These are phyloP conservation scores for Aspergillus homomorphus DNA, from an alignment of 495 filamentous ascomycete species.

Conservation along the genomic window DNA sequence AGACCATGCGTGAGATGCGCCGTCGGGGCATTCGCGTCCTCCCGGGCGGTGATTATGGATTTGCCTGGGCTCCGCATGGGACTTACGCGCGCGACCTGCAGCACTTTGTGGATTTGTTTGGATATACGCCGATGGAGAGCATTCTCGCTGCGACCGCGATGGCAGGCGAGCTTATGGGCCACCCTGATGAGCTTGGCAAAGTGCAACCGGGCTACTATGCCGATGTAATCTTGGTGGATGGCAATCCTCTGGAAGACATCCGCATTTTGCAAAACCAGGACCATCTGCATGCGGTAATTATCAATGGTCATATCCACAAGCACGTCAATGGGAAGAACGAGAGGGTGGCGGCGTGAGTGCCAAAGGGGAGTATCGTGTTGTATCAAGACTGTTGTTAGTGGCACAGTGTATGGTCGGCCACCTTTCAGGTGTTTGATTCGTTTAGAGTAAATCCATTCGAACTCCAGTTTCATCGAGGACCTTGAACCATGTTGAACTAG, in stretches of 20 bases:
- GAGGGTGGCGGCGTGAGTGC: not conserved
- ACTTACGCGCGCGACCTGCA: slow-evolving; percentile 49
- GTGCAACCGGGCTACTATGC: slow-evolving; percentile 47
- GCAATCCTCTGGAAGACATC: slow-evolving; percentile 47
- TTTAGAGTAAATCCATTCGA: not conserved
- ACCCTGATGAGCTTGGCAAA: slow-evolving; percentile 44
- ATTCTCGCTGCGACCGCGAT: slow-evolving; percentile 47
- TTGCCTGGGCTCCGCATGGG: slow-evolving; percentile 50
- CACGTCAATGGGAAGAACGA: not conserved
- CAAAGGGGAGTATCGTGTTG: not conserved
- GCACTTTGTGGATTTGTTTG: slow-evolving; percentile 49
- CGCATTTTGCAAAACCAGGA: slow-evolving; percentile 43
- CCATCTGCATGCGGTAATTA: slow-evolving; percentile 44
- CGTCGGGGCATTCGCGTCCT: slow-evolving; percentile 43
- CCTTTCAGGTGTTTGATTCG: too few species aligned
- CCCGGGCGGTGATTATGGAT: slow-evolving; percentile 53
- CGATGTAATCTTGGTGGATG: slow-evolving; percentile 48
- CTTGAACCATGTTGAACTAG: too few species aligned
- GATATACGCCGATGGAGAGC: slow-evolving; percentile 46
- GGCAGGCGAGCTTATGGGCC: slow-evolving; percentile 46
- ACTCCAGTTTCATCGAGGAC: not conserved
- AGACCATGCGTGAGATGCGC: slow-evolving; percentile 45
- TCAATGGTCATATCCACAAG: slow-evolving; percentile 49
- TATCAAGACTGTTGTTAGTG: too few species aligned
- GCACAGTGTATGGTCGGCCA: too few species aligned